Evolutionary conservation across 1,284 basidiomycete species (phyloP), one percentile per base, ranked within the genome.

Genomic region (Microbotryomycetes sp.): DNA sequence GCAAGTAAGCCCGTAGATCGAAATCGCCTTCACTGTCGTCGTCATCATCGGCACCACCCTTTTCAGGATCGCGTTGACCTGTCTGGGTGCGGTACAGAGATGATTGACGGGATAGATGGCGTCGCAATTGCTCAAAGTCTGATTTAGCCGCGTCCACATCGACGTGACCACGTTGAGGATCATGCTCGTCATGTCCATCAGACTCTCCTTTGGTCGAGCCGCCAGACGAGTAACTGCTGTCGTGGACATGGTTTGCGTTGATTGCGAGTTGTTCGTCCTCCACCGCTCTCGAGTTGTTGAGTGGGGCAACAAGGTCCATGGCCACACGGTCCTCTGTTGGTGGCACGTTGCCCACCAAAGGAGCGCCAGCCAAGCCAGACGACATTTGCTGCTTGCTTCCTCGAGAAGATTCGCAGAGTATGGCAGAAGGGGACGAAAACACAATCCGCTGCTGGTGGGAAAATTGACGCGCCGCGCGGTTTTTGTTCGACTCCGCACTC

Each of bases 1-100:
- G 80, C 19, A 94, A 80, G 70, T 88, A 91, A 56, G 86, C 86
- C 31, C 83, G 81, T 7, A 93, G 80, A 74, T 89, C 82, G 71
- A 89, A 90, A 42, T 72, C 71, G 48, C 77, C 66, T 60, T 68
- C 67, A 15, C 16, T 26, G 49, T 68, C 67, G 5, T 46, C 32
- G 14, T 59, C 66, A 6, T 26, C 23, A 3, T 26, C 47, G 14
- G 47, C 47, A 28, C 69, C 72, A 12, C 66, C 67, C 1, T 60
- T 63, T 26, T 65, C 70, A 22, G 47, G 23, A 45, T 16, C 54
- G 59, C 59, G 65, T 62, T 28, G 42, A 48, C 7, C 75, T 64
- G 22, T 69, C 62, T 54, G 45, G 26, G 42, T 59, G 25, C 66
- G 70, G 53, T 66, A 58, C 31, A 54, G 55, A 1, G 62, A 67